Conservation (phyloP, 768 basidiomycete species). For the Wakefieldia striispora region DNA sequence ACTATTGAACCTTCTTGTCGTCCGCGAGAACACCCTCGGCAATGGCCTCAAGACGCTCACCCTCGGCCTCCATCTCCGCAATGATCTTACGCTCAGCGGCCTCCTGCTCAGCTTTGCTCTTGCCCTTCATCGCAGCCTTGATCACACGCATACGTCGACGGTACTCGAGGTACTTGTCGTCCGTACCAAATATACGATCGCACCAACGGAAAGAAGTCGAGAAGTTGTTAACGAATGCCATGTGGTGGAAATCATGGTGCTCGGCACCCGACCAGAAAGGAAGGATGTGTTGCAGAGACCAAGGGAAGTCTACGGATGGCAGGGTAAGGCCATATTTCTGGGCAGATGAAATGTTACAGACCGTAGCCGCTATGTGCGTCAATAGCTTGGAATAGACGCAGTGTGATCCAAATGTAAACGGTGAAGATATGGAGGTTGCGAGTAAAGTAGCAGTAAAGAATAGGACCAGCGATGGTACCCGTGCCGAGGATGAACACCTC, state of each 20-base stretch:
- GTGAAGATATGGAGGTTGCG: constrained; percentile 82
- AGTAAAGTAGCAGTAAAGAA: constrained; percentile 80
- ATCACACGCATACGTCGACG: constrained; percentile 62
- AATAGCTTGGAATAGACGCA: constrained; percentile 94
- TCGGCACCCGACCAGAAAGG: constrained; percentile 98
- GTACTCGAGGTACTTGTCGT: constrained; percentile 85
- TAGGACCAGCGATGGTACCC: constrained; percentile 86
- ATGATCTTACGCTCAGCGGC: constrained; percentile 61
- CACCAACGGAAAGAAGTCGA: constrained; percentile 95
- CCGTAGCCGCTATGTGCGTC: constrained; percentile 97
- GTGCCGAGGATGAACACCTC: constrained; percentile 94
- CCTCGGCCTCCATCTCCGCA: constrained; percentile 72
- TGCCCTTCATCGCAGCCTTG: constrained; percentile 53
- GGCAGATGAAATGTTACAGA: constrained; percentile 33
- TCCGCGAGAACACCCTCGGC: constrained; percentile 34
- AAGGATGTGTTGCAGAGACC: constrained; percentile 88
- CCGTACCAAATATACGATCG: constrained; percentile 87
- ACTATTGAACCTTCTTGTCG: constrained; percentile 31
- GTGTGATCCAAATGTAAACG: constrained; percentile 90
- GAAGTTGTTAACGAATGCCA: constrained; percentile 93
- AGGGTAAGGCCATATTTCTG: not conserved
- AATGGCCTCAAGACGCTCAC: constrained; percentile 63
- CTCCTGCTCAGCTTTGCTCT: constrained; percentile 50
- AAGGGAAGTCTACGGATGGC: constrained; percentile 77
- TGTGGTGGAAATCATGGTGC: constrained; percentile 98